phyloP scores from a whole-genome alignment of 176 grass and related monocot species.

The Carex scoparia region DNA sequence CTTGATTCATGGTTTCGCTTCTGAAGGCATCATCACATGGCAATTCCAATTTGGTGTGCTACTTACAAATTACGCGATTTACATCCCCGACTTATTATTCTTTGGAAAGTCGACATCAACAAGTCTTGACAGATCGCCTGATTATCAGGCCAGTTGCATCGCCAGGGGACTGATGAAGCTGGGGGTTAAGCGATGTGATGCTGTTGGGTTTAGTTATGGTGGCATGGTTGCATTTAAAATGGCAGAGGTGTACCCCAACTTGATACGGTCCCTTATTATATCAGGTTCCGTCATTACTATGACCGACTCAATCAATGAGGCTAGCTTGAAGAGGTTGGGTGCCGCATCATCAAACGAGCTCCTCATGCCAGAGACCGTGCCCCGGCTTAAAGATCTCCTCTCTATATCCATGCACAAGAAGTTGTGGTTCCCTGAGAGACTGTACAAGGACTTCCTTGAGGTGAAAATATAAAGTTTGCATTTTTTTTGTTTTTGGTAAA shows the following conservation, averaged over 20 bases:
- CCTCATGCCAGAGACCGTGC: conserved; percentile 67
- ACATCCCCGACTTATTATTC: conserved; percentile 92
- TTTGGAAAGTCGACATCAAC: conserved; percentile 52
- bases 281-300: conserved; percentile 76
- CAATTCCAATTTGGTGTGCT: conserved; percentile 96
- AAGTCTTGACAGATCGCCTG: conserved; percentile 61
- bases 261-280: conserved; percentile 68
- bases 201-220: conserved; percentile 94
- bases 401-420: conserved; percentile 71
- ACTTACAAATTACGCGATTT: conserved; percentile 60
- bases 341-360: conserved; percentile 57
- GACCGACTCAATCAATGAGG: conserved; percentile 72
- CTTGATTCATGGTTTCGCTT: conserved; percentile 81
- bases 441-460: conserved; percentile 87
- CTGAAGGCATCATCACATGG: conserved; percentile 85
- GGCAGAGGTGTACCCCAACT: conserved; percentile 59
- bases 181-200: conserved; percentile 61
- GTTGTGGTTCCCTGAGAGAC: conserved; percentile 76
- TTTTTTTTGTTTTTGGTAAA: neutral
- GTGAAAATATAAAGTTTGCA: conserved; percentile 8
- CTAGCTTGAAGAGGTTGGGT: conserved; percentile 46
- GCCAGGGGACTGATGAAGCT: conserved; percentile 51
- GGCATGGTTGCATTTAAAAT: conserved; percentile 96
- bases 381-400: conserved; percentile 70
- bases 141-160: conserved; percentile 66